Conservation (phyloP, 2,329 filamentous ascomycete species). For the Penicillium decumbens region DNA sequence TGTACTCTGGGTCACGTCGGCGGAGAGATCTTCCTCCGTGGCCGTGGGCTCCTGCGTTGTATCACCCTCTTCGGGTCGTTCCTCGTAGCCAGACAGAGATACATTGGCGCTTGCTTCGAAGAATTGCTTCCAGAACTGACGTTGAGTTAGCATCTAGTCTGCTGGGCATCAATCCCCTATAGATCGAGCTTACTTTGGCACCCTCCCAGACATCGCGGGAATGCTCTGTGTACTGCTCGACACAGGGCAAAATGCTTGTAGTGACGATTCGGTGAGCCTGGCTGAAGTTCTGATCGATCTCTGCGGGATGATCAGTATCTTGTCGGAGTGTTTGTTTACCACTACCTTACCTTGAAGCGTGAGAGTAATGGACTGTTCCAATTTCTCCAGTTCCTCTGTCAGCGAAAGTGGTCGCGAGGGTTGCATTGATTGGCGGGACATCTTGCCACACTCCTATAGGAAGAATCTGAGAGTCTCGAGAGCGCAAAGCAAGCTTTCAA, state of each 20-base stretch:
- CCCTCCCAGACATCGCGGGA: slow-evolving; percentile 94
- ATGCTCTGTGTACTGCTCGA: slow-evolving; percentile 92
- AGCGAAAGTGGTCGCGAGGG: slow-evolving; percentile 63
- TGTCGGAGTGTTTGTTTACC: slow-evolving; percentile 15
- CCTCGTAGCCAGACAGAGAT: slow-evolving; percentile 90
- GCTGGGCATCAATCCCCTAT: background rate
- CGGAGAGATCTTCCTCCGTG: slow-evolving; percentile 54
- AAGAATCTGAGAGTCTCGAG: background rate
- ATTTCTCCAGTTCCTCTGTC: slow-evolving; percentile 89
- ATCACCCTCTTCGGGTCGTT: slow-evolving; percentile 61
- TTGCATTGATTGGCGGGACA: slow-evolving; percentile 49
- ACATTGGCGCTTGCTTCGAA: slow-evolving; percentile 98
- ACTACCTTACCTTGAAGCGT: slow-evolving; percentile 71
- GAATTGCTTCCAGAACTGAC: slow-evolving; percentile 98
- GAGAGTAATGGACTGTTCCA: slow-evolving; percentile 94
- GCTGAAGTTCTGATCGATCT: slow-evolving; percentile 98
- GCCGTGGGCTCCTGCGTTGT: slow-evolving; percentile 48
- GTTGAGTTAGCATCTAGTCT: slow-evolving; percentile 2
- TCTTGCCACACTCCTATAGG: slow-evolving; percentile 21
- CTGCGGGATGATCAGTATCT: slow-evolving; percentile 45
- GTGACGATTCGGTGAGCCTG: slow-evolving; percentile 95
- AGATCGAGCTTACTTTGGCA: slow-evolving; percentile 64
- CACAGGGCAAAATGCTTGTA: slow-evolving; percentile 82
- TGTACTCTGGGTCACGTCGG: slow-evolving; percentile 44
- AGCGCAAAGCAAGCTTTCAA: background rate